Evolutionary conservation across 805 yeast species (phyloP).

Genomic region (Yarrowia osloensis): DNA sequence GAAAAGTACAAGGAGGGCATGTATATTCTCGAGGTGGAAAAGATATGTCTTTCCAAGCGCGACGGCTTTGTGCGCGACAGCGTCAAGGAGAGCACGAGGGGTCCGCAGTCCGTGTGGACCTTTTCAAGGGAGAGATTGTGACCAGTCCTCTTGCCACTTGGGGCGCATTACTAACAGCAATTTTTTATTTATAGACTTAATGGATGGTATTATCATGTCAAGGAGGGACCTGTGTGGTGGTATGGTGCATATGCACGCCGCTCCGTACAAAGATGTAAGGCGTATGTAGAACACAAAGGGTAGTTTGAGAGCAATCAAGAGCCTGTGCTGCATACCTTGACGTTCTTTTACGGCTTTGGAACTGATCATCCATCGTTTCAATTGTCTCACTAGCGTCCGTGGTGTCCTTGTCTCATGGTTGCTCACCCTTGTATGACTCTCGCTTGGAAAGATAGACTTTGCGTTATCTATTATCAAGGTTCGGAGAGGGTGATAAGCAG

Average conservation of each 20-base stretch:
- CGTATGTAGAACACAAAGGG: background rate
- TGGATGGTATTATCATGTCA: background rate
- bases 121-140: background rate
- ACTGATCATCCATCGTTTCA: no score
- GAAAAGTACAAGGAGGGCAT: slow-evolving; percentile 65
- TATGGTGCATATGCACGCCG: background rate
- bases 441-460: background rate
- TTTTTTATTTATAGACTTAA: slow-evolving; percentile 3
- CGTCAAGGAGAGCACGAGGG: background rate
- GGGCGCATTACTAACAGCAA: background rate
- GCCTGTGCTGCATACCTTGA: background rate
- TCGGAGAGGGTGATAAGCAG: background rate
- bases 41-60: slow-evolving; percentile 6
- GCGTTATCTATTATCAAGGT: slow-evolving; percentile 19
- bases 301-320: background rate
- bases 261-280: background rate
- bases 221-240: no score
- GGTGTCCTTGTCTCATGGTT: background rate
- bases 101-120: background rate
- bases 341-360: no score
- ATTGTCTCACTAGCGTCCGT: no score
- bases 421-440: background rate
- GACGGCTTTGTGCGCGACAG: background rate
- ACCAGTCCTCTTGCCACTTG: background rate
- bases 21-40: slow-evolving; percentile 52